Percentiles rank a stretch among this genome's conserved stretches.
These are phyloP conservation scores for Neurospora africana DNA, from an alignment of 495 filamentous ascomycete genomes.

Conservation along the genomic window DNA sequence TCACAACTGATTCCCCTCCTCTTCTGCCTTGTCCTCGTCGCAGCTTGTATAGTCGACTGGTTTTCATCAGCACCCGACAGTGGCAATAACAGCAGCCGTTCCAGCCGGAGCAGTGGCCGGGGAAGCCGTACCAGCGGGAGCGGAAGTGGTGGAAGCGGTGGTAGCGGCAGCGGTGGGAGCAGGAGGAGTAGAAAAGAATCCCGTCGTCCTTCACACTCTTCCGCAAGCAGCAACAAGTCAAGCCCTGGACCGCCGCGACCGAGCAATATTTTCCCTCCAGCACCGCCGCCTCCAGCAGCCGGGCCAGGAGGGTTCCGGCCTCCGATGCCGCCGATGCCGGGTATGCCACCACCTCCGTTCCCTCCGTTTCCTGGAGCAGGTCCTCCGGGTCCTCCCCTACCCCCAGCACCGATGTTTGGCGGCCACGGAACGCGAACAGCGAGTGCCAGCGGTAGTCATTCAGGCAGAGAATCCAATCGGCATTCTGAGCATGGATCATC, in stretches of 20 bases:
- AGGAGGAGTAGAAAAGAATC: not conserved
- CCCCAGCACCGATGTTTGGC: not conserved
- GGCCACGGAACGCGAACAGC: not conserved
- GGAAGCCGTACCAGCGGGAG: not conserved
- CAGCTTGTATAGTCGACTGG: constrained; percentile 4
- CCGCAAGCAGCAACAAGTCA: not conserved
- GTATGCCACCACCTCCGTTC: not conserved
- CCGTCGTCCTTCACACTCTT: not conserved
- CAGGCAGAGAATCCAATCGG: not conserved
- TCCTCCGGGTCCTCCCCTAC: not conserved
- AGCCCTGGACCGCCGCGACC: not conserved
- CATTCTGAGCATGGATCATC: not conserved
- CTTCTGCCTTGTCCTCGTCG: constrained; percentile 11
- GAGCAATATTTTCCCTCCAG: not conserved
- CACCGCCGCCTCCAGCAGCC: not conserved
- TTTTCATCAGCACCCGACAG: not conserved
- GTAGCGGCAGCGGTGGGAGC: not conserved
- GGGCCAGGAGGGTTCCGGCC: not conserved
- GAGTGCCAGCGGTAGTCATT: not conserved
- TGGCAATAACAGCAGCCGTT: not conserved
- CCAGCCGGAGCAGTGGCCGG: not conserved
- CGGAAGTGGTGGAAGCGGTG: not conserved
- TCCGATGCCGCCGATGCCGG: not conserved
- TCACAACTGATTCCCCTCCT: constrained; percentile 31
- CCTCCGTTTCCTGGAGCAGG: not conserved